Evolutionary conservation across 371 early-diverging fungal genomes (phyloP).

Genomic region (Rhizopus delemar): DNA sequence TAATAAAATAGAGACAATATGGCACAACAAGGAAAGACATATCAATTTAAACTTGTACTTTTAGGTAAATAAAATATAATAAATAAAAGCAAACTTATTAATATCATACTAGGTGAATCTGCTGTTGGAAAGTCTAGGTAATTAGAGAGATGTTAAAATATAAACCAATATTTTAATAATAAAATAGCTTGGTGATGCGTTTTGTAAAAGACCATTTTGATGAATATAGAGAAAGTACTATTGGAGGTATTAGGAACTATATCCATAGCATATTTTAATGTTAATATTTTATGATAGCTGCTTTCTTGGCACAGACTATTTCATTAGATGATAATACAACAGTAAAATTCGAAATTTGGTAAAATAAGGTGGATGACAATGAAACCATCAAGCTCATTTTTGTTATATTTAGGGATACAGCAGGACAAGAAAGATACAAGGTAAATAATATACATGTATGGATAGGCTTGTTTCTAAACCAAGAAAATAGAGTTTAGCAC

Average conservation of each 20-base stretch:
- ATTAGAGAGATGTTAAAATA: background rate
- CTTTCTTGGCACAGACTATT: conserved; percentile 80
- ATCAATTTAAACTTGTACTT: conserved; percentile 80
- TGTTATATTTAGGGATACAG: conserved; percentile 79
- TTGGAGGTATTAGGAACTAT: conserved; percentile 71
- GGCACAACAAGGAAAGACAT: conserved; percentile 55
- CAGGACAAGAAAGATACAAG: conserved; percentile 94
- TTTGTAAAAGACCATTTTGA: conserved; percentile 97
- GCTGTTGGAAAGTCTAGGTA: conserved; percentile 63
- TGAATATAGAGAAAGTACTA: conserved; percentile 97
- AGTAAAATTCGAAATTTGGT: conserved; percentile 89
- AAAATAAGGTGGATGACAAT: conserved; percentile 11
- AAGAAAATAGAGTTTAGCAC: conserved; percentile 84
- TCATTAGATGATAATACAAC: conserved; percentile 69
- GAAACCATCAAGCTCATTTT: conserved; percentile 8
- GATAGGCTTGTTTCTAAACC: background rate
- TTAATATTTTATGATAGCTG: conserved; percentile 48
- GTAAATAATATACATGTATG: conserved; percentile 30
- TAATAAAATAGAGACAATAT: background rate
- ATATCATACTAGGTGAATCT: conserved; percentile 68
- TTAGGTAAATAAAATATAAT: conserved; percentile 59
- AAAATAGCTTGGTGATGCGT: conserved; percentile 82
- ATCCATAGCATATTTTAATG: background rate
- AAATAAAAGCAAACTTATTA: background rate
- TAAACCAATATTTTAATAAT: background rate